Percentiles rank a stretch among this genome's conserved stretches.
Evolutionary conservation across 768 basidiomycete genomes (phyloP).

Genomic region (Chalciporus pseudorubinellus): DNA sequence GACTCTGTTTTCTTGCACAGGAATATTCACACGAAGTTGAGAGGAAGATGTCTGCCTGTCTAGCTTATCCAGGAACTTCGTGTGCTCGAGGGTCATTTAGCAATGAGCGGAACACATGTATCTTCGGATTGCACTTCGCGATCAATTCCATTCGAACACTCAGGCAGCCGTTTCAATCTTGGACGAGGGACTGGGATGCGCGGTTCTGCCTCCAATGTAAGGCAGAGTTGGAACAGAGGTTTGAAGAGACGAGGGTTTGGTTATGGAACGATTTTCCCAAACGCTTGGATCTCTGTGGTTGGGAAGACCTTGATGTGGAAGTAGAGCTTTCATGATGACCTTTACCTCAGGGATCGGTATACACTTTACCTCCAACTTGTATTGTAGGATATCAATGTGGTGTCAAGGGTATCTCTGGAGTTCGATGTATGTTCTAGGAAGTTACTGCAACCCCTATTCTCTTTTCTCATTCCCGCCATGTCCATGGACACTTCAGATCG

Average conservation of each 20-base stretch:
- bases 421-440: too few species aligned
- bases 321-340: not conserved
- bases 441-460: too few species aligned
- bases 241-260: not conserved
- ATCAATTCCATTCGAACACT: not conserved
- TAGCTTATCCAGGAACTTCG: not conserved
- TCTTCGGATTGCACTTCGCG: not conserved
- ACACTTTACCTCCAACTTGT: too few species aligned
- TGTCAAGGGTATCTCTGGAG: too few species aligned
- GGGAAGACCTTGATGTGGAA: constrained; percentile 7
- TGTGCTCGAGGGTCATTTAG: not conserved
- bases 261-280: constrained; percentile 4
- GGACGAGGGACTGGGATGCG: not conserved
- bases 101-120: not conserved
- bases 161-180: not conserved
- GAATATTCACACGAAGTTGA: not conserved
- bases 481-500: too few species aligned
- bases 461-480: too few species aligned
- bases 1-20: constrained; percentile 2
- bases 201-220: not conserved
- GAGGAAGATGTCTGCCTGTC: not conserved
- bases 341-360: not conserved
- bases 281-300: constrained; percentile 1
- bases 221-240: not conserved
- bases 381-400: too few species aligned